Evolutionary conservation across 2,329 filamentous ascomycete genomes (phyloP), one percentile per base, ranked within the genome.

Genomic region (Fusarium musae): DNA sequence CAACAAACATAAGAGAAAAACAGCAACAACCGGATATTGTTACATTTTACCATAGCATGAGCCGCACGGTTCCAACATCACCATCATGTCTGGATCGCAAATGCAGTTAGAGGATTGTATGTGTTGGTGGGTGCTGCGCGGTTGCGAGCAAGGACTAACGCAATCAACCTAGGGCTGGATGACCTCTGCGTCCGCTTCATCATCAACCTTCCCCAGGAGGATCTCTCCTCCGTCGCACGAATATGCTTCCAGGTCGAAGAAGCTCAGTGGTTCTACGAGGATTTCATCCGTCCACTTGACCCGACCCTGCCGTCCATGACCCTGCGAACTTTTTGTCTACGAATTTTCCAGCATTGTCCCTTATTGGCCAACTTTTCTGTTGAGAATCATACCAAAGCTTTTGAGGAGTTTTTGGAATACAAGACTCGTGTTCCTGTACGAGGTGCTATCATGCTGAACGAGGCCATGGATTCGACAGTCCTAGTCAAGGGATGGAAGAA

Each of bases 211-310:
- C 96, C 97, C 50, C 89, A 93, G 74, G 94, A 96, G 83, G 96
- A 99, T 83, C 89, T 98, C 52, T 91, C 92, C 75, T 95, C 93
- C 5, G 93, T 97, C 65, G 94, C 95, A 80, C 93, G 96, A 80
- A 96, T 99, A 84, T 98, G 96, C 84, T 99, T 99, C 82, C 95
- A 98, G 84, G 93, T 99, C 77, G 96, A 99, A 84, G 97, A 99
- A 84, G 96, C 96, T 78, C 97, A 99, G 91, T 99, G 96, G 96
- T 99, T 97, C 84, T 99, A 99, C 89, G 96, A 99, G 87, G 96
- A 99, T 84, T 99, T 99, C 81, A 94, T 99, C 81, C 93, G 96
- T 53, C 95, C 96, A 43, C 87, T 96, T 73, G 93, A 98, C 82
- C 92, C 95, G 59, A 88, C 88, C 43, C 88, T 99, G 16, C 96